Percentiles rank a stretch among this genome's conserved stretches.
Evolutionary conservation across 345 rosid species (phyloP).

Genomic region (Sonneratia alba): DNA sequence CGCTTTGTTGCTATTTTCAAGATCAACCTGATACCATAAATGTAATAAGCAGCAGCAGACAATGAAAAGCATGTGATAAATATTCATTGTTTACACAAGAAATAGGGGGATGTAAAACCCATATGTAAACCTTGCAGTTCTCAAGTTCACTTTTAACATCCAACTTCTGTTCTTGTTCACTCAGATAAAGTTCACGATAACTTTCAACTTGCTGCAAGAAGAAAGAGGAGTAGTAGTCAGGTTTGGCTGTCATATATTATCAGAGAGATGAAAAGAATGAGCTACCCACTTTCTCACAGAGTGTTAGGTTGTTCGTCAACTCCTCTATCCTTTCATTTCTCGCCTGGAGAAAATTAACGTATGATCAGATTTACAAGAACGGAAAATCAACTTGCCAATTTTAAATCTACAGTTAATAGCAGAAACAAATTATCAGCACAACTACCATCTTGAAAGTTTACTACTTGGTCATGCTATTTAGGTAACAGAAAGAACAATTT

Average conservation of each 20-base stretch:
- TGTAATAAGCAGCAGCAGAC: not conserved
- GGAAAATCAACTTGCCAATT: not conserved
- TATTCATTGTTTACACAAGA: not conserved
- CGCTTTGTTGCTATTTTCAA: conserved; percentile 44
- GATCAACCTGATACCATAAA: conserved; percentile 35
- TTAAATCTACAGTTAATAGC: not conserved
- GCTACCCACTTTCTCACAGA: conserved; percentile 43
- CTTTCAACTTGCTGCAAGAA: conserved; percentile 52
- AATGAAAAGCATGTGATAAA: not conserved
- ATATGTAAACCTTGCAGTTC: conserved; percentile 48
- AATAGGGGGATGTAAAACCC: not conserved
- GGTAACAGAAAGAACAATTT: not conserved
- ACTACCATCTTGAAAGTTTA: not conserved
- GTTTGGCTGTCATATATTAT: not conserved
- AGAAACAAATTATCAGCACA: not conserved
- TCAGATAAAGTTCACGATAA: conserved; percentile 51
- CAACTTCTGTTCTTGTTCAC: conserved; percentile 62
- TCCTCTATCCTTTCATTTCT: conserved; percentile 69
- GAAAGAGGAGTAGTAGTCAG: conserved; percentile 7
- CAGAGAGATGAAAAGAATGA: conserved; percentile 3
- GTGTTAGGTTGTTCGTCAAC: conserved; percentile 53
- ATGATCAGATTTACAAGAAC: not conserved
- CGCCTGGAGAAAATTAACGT: conserved; percentile 26
- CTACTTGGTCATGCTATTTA: not conserved
- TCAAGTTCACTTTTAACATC: conserved; percentile 51